Evolutionary conservation across 2,329 filamentous ascomycete genomes (phyloP), one percentile per base, ranked within the genome.

Genomic region (Pseudofabraea citricarpa): DNA sequence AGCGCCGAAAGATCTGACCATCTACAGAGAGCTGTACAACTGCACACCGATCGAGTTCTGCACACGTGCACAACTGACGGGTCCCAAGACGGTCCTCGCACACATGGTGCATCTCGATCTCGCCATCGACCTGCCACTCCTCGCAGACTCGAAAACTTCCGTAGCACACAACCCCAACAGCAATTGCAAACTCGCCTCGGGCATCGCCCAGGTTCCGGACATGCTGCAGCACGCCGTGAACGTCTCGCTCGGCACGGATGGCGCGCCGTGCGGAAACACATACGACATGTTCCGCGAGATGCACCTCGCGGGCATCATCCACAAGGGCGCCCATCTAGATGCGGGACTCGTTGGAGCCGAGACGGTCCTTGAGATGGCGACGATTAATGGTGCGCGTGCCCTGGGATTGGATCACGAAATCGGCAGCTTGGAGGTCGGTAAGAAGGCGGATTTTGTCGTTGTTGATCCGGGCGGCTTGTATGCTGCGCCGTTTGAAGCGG

Each of bases 401-500:
- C 51, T 76, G 21, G 71, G 72, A 0, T 49, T 75, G 1, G 79
- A 83, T 23, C 55, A 60, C 2, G 67, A 71, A 56, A 65, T 75
- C 0, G 81, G 81, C 0, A 72, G 66, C 40, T 54, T 84, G 43
- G 66, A 69, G 51, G 60, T 58, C 1, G 79, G 78, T 0, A 64
- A 73, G 55, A 64, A 70, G 50, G 80, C 80, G 0, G 79, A 84
- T 51, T 78, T 83, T 42, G 72, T 75, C 15, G 63, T 76, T 2
- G 62, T 76, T 32, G 68, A 78, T 45, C 46, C 47, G 3, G 36
- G 41, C 20, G 36, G 40, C 3, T 33, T 54, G 22, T 37, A 46
- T 43, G 40, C 51, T 19, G 62, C 64, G 46, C 68, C 67, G 2
- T 70, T 63, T 58, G 63, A 65, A 36, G 59, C 62, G 21, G 46